Evolutionary conservation across 2,329 filamentous ascomycete species (phyloP).

Genomic region (Botrytis elliptica): DNA sequence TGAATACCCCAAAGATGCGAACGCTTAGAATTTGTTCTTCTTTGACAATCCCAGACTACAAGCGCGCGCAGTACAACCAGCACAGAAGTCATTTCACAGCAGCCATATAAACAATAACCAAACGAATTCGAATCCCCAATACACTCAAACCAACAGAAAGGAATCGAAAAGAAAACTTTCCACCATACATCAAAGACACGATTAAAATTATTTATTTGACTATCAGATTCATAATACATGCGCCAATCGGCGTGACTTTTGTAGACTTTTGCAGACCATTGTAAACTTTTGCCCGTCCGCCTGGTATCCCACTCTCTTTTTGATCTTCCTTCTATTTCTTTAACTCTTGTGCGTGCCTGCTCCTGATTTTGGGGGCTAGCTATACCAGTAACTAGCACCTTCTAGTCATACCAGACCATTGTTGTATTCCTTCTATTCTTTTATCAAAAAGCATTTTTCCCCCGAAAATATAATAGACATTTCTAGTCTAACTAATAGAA

Average conservation of each 20-base stretch:
- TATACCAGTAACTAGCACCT: too few relatives aligned
- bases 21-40: not conserved
- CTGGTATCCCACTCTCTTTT: not conserved
- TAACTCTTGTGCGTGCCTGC: not conserved
- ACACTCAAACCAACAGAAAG: not conserved
- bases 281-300: not conserved
- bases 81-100: not conserved
- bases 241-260: not conserved
- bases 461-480: not conserved
- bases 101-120: not conserved
- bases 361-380: not conserved
- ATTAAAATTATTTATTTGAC: not conserved
- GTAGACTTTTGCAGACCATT: not conserved
- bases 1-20: not conserved
- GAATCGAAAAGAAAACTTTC: not conserved
- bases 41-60: not conserved
- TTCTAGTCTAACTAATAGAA: not conserved
- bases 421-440: not conserved
- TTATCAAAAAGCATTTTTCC: not conserved
- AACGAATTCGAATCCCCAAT: not conserved
- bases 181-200: not conserved
- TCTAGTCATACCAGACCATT: not conserved
- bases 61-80: not conserved
- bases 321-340: not conserved
- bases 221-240: not conserved